Conservation (phyloP, 495 filamentous ascomycete genomes). For the Parachaetomium inaequale region DNA sequence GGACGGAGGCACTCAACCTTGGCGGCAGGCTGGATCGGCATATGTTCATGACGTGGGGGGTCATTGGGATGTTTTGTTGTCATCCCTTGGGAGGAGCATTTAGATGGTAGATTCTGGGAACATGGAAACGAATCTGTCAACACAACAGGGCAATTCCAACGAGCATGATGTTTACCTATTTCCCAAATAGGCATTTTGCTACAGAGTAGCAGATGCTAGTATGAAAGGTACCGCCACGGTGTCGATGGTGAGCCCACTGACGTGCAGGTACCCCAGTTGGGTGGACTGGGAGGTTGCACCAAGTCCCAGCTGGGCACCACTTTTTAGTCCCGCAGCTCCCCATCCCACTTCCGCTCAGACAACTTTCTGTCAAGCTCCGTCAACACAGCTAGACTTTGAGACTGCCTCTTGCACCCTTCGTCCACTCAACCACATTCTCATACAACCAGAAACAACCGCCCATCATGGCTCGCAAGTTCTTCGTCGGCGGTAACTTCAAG, state of each 20-base stretch:
- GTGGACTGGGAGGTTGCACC: constrained; percentile 1
- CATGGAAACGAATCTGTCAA: background rate
- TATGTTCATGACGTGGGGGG: background rate
- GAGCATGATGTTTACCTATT: background rate
- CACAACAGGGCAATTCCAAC: background rate
- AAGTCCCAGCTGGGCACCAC: background rate
- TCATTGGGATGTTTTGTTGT: background rate
- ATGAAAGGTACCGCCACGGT: background rate
- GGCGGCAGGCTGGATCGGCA: background rate
- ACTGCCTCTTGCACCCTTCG: background rate
- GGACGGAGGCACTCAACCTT: background rate
- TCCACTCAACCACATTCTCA: background rate
- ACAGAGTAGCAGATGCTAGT: background rate
- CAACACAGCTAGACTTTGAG: background rate
- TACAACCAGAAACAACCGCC: constrained; percentile 21
- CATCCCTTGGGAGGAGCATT: background rate
- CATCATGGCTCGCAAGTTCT: constrained; percentile 93
- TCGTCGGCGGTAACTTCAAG: constrained; percentile 99
- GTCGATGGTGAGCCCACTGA: background rate
- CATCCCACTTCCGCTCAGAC: constrained; percentile 10
- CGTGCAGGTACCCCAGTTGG: background rate
- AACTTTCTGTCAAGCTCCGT: background rate
- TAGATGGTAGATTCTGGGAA: background rate
- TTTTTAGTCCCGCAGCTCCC: constrained; percentile 15
- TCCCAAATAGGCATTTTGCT: background rate